Evolutionary conservation across 768 basidiomycete genomes (phyloP).

Genomic region (Termitomyces sp.): DNA sequence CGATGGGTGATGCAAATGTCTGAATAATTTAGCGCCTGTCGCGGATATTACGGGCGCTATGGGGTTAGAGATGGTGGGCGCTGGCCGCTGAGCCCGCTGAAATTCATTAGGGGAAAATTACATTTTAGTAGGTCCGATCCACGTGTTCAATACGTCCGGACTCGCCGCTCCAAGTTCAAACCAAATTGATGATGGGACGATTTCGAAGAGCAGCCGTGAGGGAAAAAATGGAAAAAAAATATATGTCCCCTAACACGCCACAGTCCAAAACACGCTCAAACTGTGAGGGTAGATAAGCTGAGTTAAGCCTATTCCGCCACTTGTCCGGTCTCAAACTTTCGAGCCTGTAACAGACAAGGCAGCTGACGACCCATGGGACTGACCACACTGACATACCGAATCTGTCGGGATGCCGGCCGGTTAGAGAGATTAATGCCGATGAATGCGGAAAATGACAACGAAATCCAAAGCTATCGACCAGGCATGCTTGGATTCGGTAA

Average conservation of each 20-base stretch:
- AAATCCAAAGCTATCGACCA: conserved; percentile 21
- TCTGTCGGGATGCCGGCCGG: conserved; percentile 31
- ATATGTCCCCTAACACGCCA: conserved; percentile 16
- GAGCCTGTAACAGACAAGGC: background rate
- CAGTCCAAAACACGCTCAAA: conserved; percentile 10
- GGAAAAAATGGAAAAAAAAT: conserved; percentile 21
- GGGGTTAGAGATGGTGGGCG: background rate
- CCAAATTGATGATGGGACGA: conserved; percentile 10
- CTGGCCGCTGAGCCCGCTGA: background rate
- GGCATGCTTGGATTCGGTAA: conserved; percentile 29
- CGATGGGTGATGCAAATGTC: background rate
- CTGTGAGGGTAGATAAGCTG: background rate
- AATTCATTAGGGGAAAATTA: background rate
- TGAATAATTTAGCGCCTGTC: background rate
- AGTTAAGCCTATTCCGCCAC: background rate
- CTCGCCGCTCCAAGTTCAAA: conserved; percentile 9
- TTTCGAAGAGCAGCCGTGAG: conserved; percentile 21
- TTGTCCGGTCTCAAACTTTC: background rate
- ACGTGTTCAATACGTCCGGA: conserved; percentile 9
- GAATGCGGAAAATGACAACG: conserved; percentile 41
- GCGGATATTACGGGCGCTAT: background rate
- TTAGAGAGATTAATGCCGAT: conserved; percentile 32
- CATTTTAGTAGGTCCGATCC: conserved; percentile 8
- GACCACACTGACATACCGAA: conserved; percentile 16
- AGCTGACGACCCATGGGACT: background rate